Base-by-base conservation (phyloP, 2,329 filamentous ascomycete species). In the Aureobasidium sp. region DNA sequence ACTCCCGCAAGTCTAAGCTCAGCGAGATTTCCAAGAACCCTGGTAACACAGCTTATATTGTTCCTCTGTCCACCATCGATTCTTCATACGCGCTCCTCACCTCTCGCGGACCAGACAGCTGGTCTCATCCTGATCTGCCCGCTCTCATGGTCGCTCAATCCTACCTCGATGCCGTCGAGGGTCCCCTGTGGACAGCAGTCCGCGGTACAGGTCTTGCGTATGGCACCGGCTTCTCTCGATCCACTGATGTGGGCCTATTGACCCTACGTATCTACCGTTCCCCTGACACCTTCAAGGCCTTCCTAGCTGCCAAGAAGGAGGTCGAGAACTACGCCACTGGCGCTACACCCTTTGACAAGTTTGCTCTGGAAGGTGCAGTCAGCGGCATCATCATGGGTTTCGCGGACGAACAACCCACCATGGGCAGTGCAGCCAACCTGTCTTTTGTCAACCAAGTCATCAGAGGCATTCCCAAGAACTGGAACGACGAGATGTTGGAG, bases 131-230 rank as follows among this genome's bases (percentile, higher is more conserved):
- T 0, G 82, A 85, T 17, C 80, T 97, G 1, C 91, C 94, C 0
- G 87, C 92, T 2, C 82, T 96, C 57, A 84, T 96, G 73, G 92
- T 99, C 8, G 91, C 93, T 0, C 85, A 91, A 55, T 87, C 91
- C 23, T 97, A 97, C 72, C 87, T 99, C 64, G 92, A 97, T 71
- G 87, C 91, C 0, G 89, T 95, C 20, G 94, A 99, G 75, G 94
- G 94, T 0, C 94, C 94, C 0, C 84, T 99, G 36, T 97, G 94
- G 93, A 88, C 88, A 66, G 90, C 91, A 0, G 89, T 97, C 53
- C 90, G 94, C 51, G 94, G 94, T 62, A 94, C 90, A 47, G 94
- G 94, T 48, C 86, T 97, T 58, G 94, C 94, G 0, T 99, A 99
- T 71, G 92, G 92, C 59, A 87, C 89, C 0, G 85, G 83, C 68